These are phyloP conservation scores for Cruciata laevipes DNA, from an alignment of 257 asterid genomes.

Conservation along the genomic window DNA sequence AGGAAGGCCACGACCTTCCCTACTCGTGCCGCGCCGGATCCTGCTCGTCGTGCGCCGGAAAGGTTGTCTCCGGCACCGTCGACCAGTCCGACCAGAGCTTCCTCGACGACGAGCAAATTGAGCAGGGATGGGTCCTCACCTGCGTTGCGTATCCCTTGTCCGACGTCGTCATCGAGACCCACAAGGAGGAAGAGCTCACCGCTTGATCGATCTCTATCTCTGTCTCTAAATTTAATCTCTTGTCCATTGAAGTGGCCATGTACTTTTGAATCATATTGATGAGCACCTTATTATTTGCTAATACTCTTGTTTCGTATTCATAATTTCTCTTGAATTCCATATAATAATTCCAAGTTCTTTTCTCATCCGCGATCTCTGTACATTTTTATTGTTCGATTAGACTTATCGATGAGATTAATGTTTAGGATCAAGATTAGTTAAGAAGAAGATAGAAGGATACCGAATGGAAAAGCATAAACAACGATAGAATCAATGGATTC, in stretches of 20 bases:
- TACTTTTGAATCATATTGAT: constrained; percentile 1
- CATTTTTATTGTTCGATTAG: too few species aligned
- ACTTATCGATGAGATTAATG: too few species aligned
- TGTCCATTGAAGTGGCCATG: background rate
- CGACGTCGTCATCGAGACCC: constrained; percentile 54
- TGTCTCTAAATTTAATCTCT: too few species aligned
- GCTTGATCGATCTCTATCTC: too few species aligned
- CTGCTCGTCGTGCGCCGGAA: constrained; percentile 83
- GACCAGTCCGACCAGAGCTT: constrained; percentile 72
- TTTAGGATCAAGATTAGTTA: too few species aligned
- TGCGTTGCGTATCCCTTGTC: constrained; percentile 56
- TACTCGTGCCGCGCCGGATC: constrained; percentile 91
- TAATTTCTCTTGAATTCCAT: too few species aligned
- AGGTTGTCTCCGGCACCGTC: constrained; percentile 40
- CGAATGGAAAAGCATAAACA: too few species aligned
- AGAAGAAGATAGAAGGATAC: too few species aligned
- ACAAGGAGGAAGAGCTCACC: constrained; percentile 66
- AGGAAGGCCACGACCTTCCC: constrained; percentile 50
- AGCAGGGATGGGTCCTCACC: constrained; percentile 55
- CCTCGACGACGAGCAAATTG: constrained; percentile 68
- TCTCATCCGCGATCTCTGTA: too few species aligned
- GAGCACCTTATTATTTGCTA: background rate
- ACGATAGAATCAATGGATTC: too few species aligned
- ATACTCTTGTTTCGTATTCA: too few species aligned
- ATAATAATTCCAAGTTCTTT: too few species aligned